A percentile compares a stretch with the other conserved stretches of the same genome.
Evolutionary conservation across 2,329 filamentous ascomycete genomes (phyloP).

Genomic region (Paecilomyces variotii): DNA sequence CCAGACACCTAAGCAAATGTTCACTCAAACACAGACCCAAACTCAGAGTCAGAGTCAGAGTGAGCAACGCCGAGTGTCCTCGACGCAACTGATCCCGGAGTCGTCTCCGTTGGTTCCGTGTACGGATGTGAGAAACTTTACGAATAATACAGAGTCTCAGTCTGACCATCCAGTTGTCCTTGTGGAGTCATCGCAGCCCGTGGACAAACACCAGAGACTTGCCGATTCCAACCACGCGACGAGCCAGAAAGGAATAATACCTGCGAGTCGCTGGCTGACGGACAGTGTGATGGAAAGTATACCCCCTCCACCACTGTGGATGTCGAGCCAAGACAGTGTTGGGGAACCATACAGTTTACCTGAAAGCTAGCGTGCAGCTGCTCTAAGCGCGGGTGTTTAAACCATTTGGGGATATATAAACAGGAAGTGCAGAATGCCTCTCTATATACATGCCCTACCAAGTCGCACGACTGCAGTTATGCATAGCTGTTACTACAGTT

Average conservation of each 20-base stretch:
- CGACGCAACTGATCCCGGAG: slow-evolving; percentile 30
- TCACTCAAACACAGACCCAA: slow-evolving; percentile 9
- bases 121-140: slow-evolving; percentile 7
- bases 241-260: slow-evolving; percentile 15
- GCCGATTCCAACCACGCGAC: not conserved
- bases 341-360: slow-evolving; percentile 28
- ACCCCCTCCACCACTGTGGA: slow-evolving; percentile 30
- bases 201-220: slow-evolving; percentile 14
- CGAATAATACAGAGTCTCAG: slow-evolving; percentile 11
- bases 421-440: not conserved
- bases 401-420: not conserved
- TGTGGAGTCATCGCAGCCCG: slow-evolving; percentile 35
- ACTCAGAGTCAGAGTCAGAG: slow-evolving; percentile 15
- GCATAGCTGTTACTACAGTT: not conserved
- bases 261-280: slow-evolving; percentile 29
- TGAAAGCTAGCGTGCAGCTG: slow-evolving; percentile 8
- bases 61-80: slow-evolving; percentile 12
- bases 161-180: slow-evolving; percentile 24
- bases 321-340: slow-evolving; percentile 30
- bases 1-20: slow-evolving; percentile 1
- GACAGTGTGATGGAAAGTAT: slow-evolving; percentile 39
- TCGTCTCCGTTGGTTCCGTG: slow-evolving; percentile 26
- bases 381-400: not conserved
- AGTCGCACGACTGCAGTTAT: not conserved
- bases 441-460: not conserved